Conservation (phyloP, 176 grass and related monocot species). For the Olyra latifolia region DNA sequence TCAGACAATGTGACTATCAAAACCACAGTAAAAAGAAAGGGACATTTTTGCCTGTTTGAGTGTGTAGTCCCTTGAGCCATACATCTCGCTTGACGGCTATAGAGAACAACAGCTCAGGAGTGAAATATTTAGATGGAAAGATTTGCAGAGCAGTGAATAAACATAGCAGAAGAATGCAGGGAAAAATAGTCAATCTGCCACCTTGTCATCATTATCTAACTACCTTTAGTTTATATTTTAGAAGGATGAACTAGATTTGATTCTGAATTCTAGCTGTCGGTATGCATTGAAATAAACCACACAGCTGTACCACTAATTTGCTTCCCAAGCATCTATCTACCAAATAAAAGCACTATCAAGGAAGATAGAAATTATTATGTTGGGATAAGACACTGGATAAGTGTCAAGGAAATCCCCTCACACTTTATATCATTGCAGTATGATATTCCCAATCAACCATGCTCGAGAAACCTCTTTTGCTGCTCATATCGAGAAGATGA, state of each 20-base stretch:
- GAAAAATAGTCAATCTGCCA: constrained; percentile 18
- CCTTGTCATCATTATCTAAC: constrained; percentile 35
- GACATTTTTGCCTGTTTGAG: constrained; percentile 14
- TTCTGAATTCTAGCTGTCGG: constrained; percentile 49
- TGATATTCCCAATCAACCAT: constrained; percentile 44
- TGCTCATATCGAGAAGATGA: constrained; percentile 17
- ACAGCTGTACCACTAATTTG: constrained; percentile 58
- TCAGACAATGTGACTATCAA: background rate
- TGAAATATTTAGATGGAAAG: constrained; percentile 4
- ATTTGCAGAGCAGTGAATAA: constrained; percentile 10
- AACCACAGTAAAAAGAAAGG: background rate
- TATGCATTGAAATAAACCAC: constrained; percentile 53
- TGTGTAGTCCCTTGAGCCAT: background rate
- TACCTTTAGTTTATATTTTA: constrained; percentile 19
- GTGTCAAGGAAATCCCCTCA: constrained; percentile 32
- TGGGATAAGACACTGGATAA: constrained; percentile 21
- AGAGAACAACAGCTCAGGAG: background rate
- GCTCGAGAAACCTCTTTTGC: background rate
- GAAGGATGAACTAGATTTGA: constrained; percentile 34
- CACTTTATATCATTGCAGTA: constrained; percentile 33
- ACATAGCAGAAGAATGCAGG: background rate
- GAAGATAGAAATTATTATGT: constrained; percentile 30
- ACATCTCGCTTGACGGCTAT: background rate
- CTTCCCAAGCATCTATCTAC: constrained; percentile 33
- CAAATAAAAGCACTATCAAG: constrained; percentile 35